phyloP scores from a whole-genome alignment of 805 yeast genomes.

The Myxozyma neglecta region DNA sequence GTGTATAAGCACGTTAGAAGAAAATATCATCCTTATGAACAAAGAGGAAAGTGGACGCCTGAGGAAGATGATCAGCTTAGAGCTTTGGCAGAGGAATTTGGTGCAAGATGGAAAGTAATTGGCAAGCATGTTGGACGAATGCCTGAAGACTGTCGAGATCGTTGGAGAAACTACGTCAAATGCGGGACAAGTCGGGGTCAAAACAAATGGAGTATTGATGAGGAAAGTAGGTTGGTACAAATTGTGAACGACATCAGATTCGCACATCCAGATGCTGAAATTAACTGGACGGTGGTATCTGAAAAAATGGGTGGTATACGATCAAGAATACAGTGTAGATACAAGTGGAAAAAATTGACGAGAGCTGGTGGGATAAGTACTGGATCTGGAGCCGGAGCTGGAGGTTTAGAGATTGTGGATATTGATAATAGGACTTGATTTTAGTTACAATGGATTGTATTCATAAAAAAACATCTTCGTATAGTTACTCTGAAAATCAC shows the following conservation, averaged over 20 bases:
- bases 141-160: constrained; percentile 97
- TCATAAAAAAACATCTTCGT: background rate
- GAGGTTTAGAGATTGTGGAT: background rate
- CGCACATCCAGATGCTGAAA: constrained; percentile 42
- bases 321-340: constrained; percentile 90
- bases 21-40: constrained; percentile 81
- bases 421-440: background rate
- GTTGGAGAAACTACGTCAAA: constrained; percentile 94
- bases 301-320: constrained; percentile 87
- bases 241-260: constrained; percentile 54
- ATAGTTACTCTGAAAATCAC: background rate
- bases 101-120: constrained; percentile 85
- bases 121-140: constrained; percentile 80
- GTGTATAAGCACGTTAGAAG: constrained; percentile 91
- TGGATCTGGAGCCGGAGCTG: no score
- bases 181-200: constrained; percentile 77
- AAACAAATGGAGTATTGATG: constrained; percentile 77
- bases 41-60: constrained; percentile 85
- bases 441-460: background rate
- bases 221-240: constrained; percentile 61
- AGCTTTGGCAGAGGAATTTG: constrained; percentile 61
- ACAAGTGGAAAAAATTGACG: constrained; percentile 78
- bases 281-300: constrained; percentile 90
- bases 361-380: background rate
- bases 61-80: constrained; percentile 74